Conservation (phyloP, 1,284 basidiomycete species). For the Paramarasmius palmivorus region DNA sequence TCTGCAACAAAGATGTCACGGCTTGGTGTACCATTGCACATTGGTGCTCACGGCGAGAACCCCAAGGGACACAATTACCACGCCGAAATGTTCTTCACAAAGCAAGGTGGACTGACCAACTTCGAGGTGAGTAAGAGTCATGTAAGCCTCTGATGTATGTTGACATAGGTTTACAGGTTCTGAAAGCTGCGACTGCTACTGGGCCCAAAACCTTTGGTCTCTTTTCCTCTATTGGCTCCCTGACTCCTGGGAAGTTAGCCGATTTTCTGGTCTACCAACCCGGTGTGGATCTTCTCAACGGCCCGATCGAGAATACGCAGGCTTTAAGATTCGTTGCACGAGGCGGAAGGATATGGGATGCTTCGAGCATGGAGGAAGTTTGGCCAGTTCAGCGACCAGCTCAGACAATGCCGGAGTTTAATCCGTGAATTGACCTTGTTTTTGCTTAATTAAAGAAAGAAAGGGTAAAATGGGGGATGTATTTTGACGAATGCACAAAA, state of each 20-base stretch:
- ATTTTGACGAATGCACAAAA: too few relatives aligned
- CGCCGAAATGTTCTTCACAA: constrained; percentile 66
- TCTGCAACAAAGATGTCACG: constrained; percentile 68
- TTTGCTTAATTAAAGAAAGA: too few relatives aligned
- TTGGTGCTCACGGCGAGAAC: constrained; percentile 74
- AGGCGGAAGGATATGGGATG: constrained; percentile 69
- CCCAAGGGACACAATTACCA: constrained; percentile 74
- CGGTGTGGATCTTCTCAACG: constrained; percentile 55
- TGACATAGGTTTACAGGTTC: constrained; percentile 41
- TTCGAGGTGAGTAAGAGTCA: constrained; percentile 35
- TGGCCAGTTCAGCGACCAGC: constrained; percentile 65
- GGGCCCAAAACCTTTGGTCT: constrained; percentile 68
- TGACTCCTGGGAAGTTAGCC: constrained; percentile 64
- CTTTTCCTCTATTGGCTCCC: constrained; percentile 57
- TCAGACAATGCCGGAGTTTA: constrained; percentile 55
- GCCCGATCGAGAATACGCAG: constrained; percentile 47
- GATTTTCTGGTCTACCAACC: constrained; percentile 66
- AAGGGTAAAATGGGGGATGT: too few relatives aligned
- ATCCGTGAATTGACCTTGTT: constrained; percentile 45
- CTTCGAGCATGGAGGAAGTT: constrained; percentile 62
- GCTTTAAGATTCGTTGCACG: constrained; percentile 55
- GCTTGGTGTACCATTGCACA: constrained; percentile 58
- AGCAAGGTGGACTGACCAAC: constrained; percentile 55
- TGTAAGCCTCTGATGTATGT: background rate
- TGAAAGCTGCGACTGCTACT: constrained; percentile 65